A percentile compares a stretch with the other conserved stretches of the same genome.
phyloP scores from a whole-genome alignment of 2,329 filamentous ascomycete genomes.

The Aspergillus nomiae region DNA sequence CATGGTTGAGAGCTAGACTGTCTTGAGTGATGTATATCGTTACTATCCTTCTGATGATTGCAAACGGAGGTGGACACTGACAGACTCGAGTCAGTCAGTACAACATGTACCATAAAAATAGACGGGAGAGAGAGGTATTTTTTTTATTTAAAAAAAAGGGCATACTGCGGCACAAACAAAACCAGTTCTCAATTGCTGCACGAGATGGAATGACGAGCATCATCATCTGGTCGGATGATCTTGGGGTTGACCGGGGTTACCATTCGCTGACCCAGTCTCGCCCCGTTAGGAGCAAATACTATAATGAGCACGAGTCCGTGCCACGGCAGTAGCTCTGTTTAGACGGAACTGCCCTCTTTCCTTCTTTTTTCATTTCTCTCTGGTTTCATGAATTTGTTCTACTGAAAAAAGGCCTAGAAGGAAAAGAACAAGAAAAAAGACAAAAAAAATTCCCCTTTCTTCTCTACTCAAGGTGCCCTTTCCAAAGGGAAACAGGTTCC shows the following conservation, averaged over 20 bases:
- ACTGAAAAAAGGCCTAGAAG: background rate
- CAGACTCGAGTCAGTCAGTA: background rate
- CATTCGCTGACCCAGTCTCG: conserved; percentile 10
- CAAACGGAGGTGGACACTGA: background rate
- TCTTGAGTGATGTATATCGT: background rate
- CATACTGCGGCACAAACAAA: background rate
- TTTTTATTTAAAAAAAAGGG: background rate
- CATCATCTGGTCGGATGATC: conserved; percentile 18
- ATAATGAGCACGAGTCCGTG: conserved; percentile 11
- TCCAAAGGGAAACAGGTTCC: background rate
- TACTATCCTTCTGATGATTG: background rate
- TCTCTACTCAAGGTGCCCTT: background rate
- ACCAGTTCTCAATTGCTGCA: background rate
- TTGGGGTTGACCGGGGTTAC: conserved; percentile 11
- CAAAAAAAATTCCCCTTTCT: no score
- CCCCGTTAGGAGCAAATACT: conserved; percentile 3
- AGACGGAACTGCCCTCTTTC: background rate
- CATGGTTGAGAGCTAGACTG: background rate
- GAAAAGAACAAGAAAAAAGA: background rate
- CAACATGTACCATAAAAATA: background rate
- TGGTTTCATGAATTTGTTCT: background rate
- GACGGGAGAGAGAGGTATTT: background rate
- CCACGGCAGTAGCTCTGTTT: conserved; percentile 7
- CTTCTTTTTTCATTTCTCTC: background rate
- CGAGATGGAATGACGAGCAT: conserved; percentile 5